Conservation (phyloP, 495 filamentous ascomycete genomes). For the Apiosordaria backusii region DNA sequence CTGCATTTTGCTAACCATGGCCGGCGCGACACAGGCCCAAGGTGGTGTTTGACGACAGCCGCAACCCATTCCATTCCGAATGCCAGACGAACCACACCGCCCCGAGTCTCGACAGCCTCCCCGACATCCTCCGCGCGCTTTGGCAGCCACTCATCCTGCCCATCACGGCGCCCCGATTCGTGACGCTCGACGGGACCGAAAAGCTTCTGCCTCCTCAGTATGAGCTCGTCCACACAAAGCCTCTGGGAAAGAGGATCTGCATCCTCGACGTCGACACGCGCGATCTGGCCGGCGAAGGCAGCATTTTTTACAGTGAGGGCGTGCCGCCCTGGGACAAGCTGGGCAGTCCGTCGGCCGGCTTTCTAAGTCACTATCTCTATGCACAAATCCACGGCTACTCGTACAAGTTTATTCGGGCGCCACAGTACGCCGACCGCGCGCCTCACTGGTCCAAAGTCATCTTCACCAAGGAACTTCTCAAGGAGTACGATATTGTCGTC, state of each 20-base stretch:
- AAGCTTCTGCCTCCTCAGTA: constrained; percentile 24
- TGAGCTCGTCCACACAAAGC: constrained; percentile 22
- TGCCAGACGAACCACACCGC: constrained; percentile 1
- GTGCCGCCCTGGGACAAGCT: constrained; percentile 25
- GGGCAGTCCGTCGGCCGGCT: constrained; percentile 30
- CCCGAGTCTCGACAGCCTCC: constrained; percentile 15
- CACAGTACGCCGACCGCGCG: constrained; percentile 32
- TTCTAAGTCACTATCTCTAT: constrained; percentile 43
- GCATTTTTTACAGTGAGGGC: constrained; percentile 26
- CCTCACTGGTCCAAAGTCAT: constrained; percentile 51
- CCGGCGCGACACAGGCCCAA: constrained; percentile 18
- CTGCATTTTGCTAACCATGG: background rate
- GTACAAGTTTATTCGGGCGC: constrained; percentile 47
- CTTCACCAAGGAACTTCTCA: constrained; percentile 43
- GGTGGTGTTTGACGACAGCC: constrained; percentile 15
- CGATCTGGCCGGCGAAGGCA: constrained; percentile 25
- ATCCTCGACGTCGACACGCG: constrained; percentile 45
- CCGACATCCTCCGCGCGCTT: constrained; percentile 25
- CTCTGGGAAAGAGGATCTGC: constrained; percentile 35
- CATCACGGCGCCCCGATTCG: constrained; percentile 26
- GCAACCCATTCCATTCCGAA: constrained; percentile 1
- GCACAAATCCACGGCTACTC: constrained; percentile 53
- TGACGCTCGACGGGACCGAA: constrained; percentile 23
- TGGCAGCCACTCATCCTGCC: constrained; percentile 28
- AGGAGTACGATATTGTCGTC: constrained; percentile 46